Base-by-base conservation (phyloP, 2,329 filamentous ascomycete genomes). In the Clarireedia sp. region DNA sequence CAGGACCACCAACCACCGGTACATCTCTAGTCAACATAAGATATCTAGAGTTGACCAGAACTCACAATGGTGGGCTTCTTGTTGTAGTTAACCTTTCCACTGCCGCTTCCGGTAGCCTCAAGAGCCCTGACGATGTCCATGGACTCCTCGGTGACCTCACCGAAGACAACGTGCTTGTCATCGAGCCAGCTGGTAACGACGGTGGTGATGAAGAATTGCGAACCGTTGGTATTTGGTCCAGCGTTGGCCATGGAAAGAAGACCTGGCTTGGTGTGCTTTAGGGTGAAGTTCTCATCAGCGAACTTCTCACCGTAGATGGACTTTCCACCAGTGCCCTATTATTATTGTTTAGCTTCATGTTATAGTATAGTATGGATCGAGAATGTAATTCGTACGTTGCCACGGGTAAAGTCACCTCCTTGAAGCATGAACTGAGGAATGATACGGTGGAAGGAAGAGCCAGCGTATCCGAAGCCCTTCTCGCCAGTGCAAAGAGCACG, bases 281-380 rank as follows among this genome's bases (percentile, higher is more conserved):
- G 70, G 60, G 74, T 70, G 80, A 95, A 95, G 86, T 95, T 95
- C 86, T 96, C 90, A 72, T 96, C 90, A 68, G 84, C 76, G 71
- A 96, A 95, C 81, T 92, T 94, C 76, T 95, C 89, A 68, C 90
- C 90, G 75, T 95, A 95, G 82, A 95, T 95, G 73, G 89, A 95
- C 77, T 87, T 88, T 75, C 90, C 89, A 77, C 89, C 90, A 57
- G 90, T 63, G 54, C 89, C 89, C 90, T 95, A 53, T 57, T 46
- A 53, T 16, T 57, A 21, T 56, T 33, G 9, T 33, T 67, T 64
- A 94, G 80, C 78, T 94, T 92, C 50, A 82, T n/a, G 44, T 48
- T 46, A 38, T 54, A 6, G 16, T 29, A 29, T 59, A 62, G 1
- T 71, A 48, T 48, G 17, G 19, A 53, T 47, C 48, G 36, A 43